Conservation (phyloP, 805 yeast species). For the Blastobotrys chiropterorum region DNA sequence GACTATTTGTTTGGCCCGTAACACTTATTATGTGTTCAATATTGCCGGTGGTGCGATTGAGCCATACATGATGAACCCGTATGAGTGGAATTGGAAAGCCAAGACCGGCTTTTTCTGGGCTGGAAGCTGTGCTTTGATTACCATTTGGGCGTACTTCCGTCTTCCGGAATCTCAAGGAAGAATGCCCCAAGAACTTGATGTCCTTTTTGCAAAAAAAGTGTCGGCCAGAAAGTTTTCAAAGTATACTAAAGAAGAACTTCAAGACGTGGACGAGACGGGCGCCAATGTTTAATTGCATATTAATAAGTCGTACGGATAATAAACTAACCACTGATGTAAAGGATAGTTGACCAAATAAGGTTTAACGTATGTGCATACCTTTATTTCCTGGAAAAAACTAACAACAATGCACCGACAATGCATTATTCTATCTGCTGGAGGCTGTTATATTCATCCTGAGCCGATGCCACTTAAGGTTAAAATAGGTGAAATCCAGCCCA, state of each 20-base stretch:
- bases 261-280: background rate
- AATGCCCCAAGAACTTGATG: conserved; percentile 55
- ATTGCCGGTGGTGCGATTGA: conserved; percentile 15
- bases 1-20: conserved; percentile 38
- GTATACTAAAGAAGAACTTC: background rate
- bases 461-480: too few relatives aligned
- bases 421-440: too few relatives aligned
- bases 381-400: too few relatives aligned
- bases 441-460: too few relatives aligned
- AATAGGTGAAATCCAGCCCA: too few relatives aligned
- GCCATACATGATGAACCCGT: conserved; percentile 46
- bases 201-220: conserved; percentile 37
- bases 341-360: background rate
- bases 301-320: background rate
- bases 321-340: background rate
- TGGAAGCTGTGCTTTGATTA: conserved; percentile 29
- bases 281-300: background rate
- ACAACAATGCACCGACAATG: too few relatives aligned
- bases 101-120: conserved; percentile 44
- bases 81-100: conserved; percentile 41
- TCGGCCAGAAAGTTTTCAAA: conserved; percentile 25
- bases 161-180: conserved; percentile 55
- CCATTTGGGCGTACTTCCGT: conserved; percentile 43
- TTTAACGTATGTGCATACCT: too few relatives aligned
- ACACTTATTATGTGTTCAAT: conserved; percentile 21